phyloP scores from a whole-genome alignment of 2,329 filamentous ascomycete genomes.

The Mycosphaerella sp. region DNA sequence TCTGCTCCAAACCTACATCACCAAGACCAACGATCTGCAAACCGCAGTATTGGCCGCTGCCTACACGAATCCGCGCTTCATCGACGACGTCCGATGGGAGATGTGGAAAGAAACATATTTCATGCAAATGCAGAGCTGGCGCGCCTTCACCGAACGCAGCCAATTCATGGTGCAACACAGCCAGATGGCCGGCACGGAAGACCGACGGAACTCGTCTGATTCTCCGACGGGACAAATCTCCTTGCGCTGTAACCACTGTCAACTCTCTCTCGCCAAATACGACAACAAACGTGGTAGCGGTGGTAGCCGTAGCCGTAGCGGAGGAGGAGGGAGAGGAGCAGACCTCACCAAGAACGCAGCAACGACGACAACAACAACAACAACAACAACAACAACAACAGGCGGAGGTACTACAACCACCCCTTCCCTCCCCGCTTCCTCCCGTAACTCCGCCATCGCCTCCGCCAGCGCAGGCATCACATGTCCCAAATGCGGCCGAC shows the following conservation, averaged over 20 bases:
- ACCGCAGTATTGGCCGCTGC: slow-evolving; percentile 69
- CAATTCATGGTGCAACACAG: slow-evolving; percentile 74
- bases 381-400: no score
- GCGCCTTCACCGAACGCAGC: slow-evolving; percentile 64
- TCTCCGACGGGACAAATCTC: slow-evolving; percentile 63
- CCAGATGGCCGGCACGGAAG: slow-evolving; percentile 56
- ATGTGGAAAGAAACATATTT: slow-evolving; percentile 73
- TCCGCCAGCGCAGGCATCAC: slow-evolving; percentile 41
- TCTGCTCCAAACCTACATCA: slow-evolving; percentile 67
- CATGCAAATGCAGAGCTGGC: slow-evolving; percentile 63
- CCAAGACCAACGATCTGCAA: slow-evolving; percentile 70
- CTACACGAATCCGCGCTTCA: slow-evolving; percentile 67
- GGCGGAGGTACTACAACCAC: no score
- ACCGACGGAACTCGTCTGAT: slow-evolving; percentile 57
- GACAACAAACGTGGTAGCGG: slow-evolving; percentile 30
- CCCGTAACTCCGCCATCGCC: slow-evolving; percentile 22
- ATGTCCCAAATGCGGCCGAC: slow-evolving; percentile 55
- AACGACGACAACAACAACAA: no score
- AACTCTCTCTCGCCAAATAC: slow-evolving; percentile 48
- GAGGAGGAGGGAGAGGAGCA: no score
- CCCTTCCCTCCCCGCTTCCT: slow-evolving; percentile 19
- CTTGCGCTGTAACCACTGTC: slow-evolving; percentile 70
- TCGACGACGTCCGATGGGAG: slow-evolving; percentile 67
- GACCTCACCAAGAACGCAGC: no score
- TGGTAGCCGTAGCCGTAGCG: no score